Percentiles rank a stretch among this genome's conserved stretches.
Evolutionary conservation across 306 rosid genomes (phyloP).

Genomic region (Potentilla sterilis): DNA sequence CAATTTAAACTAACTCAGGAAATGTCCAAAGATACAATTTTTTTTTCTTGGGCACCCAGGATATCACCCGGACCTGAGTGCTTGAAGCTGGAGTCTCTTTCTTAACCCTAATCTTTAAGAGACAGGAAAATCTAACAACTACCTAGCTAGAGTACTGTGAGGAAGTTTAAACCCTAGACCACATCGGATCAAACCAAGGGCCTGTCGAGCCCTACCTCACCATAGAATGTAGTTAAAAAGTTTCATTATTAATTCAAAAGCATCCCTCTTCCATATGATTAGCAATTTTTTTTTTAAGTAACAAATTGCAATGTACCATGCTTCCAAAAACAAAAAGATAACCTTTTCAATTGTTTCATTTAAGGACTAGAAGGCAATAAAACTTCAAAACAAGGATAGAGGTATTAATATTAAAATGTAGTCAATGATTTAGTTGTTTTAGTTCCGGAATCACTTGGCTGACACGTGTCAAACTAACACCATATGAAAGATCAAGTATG

Average conservation of each 20-base stretch:
- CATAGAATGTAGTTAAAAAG: background rate
- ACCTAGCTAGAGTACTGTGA: background rate
- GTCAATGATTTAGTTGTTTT: background rate
- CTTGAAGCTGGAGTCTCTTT: background rate
- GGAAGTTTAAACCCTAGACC: background rate
- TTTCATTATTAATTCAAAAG: background rate
- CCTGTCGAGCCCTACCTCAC: background rate
- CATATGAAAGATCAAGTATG: background rate
- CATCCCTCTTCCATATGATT: background rate
- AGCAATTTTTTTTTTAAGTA: background rate
- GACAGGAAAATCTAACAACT: background rate
- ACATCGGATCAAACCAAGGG: background rate
- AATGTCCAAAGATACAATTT: background rate
- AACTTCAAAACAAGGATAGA: background rate
- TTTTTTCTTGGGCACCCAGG: background rate
- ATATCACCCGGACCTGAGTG: background rate
- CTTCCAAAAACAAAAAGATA: background rate
- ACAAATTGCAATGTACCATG: background rate
- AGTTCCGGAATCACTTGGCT: background rate
- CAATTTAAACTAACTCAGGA: constrained; percentile 10
- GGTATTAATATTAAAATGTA: background rate
- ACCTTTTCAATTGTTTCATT: background rate
- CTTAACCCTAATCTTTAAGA: background rate
- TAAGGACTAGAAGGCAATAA: background rate
- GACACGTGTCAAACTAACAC: background rate